phyloP scores from a whole-genome alignment of 805 yeast genomes.

The Jamesozyma jinghongensis region DNA sequence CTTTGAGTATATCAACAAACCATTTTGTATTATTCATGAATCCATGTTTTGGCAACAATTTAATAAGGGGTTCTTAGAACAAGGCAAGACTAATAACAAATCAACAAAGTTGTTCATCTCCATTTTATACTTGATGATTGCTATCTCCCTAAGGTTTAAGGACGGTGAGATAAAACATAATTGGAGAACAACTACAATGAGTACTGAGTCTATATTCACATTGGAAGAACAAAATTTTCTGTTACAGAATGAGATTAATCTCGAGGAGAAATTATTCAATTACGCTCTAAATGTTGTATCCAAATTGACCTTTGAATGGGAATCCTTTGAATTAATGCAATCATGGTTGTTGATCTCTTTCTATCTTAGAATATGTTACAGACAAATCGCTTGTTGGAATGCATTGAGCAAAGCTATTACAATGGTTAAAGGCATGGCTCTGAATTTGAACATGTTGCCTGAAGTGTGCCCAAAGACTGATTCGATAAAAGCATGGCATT shows the following conservation, averaged over 20 bases:
- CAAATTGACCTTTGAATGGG: constrained; percentile 42
- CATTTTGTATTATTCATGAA: constrained; percentile 46
- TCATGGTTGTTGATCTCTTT: constrained; percentile 40
- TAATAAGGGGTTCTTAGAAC: constrained; percentile 19
- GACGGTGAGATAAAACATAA: constrained; percentile 27
- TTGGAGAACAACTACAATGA: constrained; percentile 9
- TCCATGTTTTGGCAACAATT: constrained; percentile 44
- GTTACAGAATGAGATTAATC: constrained; percentile 6
- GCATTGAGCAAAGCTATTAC: constrained; percentile 36
- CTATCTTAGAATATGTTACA: constrained; percentile 36
- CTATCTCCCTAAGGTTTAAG: constrained; percentile 42
- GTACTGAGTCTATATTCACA: constrained; percentile 5
- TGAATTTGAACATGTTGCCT: constrained; percentile 29
- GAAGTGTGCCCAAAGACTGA: constrained; percentile 29
- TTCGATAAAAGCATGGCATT: constrained; percentile 38
- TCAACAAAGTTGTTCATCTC: constrained; percentile 44
- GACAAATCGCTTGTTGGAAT: constrained; percentile 37
- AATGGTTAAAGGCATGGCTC: constrained; percentile 38
- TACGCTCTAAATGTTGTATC: constrained; percentile 33
- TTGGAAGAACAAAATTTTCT: constrained; percentile 9
- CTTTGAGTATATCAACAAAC: constrained; percentile 43
- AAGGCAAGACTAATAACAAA: constrained; percentile 20
- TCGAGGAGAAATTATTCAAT: constrained; percentile 38
- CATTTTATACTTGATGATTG: constrained; percentile 39
- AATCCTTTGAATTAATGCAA: constrained; percentile 42